Evolutionary conservation across 2,329 filamentous ascomycete genomes (phyloP).

Genomic region (Xylaria sp.): DNA sequence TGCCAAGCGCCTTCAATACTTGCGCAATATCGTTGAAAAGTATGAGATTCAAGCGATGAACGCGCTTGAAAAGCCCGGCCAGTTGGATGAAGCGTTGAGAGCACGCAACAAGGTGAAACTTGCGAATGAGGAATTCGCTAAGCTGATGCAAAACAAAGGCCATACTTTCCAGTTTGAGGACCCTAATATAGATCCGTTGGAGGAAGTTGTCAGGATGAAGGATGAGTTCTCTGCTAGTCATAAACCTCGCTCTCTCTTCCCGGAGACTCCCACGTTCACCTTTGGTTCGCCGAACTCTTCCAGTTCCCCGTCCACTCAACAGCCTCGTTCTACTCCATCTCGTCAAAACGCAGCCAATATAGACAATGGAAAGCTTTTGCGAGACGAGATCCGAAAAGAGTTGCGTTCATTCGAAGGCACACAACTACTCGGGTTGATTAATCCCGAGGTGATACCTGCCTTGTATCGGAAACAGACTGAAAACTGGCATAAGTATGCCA

Average conservation of each 20-base stretch:
- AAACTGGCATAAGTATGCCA: slow-evolving; percentile 49
- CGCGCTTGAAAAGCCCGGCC: slow-evolving; percentile 46
- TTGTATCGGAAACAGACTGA: slow-evolving; percentile 50
- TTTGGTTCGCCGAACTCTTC: background rate
- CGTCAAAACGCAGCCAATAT: background rate
- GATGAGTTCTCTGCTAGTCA: background rate
- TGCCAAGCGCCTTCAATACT: slow-evolving; percentile 44
- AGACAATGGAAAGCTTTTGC: slow-evolving; percentile 25
- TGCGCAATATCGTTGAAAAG: slow-evolving; percentile 40
- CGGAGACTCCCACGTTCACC: background rate
- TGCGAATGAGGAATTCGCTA: slow-evolving; percentile 43
- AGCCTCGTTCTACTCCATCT: background rate
- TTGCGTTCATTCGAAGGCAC: slow-evolving; percentile 47
- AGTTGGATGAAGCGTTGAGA: slow-evolving; percentile 39
- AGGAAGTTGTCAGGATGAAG: slow-evolving; percentile 16
- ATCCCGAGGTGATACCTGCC: slow-evolving; percentile 48
- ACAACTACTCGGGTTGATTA: slow-evolving; percentile 50
- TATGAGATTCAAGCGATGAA: slow-evolving; percentile 41
- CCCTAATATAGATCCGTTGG: slow-evolving; percentile 34
- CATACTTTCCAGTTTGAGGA: slow-evolving; percentile 47
- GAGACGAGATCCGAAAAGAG: slow-evolving; percentile 44
- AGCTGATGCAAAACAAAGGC: slow-evolving; percentile 45
- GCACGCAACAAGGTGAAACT: slow-evolving; percentile 43
- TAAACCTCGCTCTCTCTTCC: background rate
- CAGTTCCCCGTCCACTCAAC: background rate